Evolutionary conservation across 495 filamentous ascomycete species (phyloP).

Genomic region (Cercophora sp.): DNA sequence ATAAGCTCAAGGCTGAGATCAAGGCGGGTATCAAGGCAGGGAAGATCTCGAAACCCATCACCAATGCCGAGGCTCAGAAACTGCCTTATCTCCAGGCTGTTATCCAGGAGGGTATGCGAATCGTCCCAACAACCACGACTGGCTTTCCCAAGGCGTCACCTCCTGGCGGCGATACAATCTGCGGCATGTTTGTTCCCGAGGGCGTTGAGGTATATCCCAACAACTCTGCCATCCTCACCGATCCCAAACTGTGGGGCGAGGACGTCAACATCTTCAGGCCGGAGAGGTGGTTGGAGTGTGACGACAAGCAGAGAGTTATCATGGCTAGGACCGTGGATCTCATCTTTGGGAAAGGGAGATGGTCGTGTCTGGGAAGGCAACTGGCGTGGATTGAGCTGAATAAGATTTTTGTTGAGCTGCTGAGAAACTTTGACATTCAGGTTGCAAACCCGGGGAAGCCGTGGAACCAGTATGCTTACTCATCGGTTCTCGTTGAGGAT

Average conservation of each 20-base stretch:
- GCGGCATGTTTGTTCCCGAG: conserved; percentile 48
- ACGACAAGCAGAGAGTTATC: conserved; percentile 17
- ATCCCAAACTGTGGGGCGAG: conserved; percentile 28
- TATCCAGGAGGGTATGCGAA: conserved; percentile 48
- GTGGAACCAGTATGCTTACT: too few relatives aligned
- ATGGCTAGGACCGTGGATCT: conserved; percentile 32
- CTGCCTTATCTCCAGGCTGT: conserved; percentile 45
- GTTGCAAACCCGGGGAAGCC: too few relatives aligned
- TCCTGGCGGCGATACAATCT: conserved; percentile 47
- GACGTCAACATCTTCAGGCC: conserved; percentile 47
- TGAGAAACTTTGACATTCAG: too few relatives aligned
- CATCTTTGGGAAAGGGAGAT: conserved; percentile 33
- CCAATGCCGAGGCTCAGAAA: conserved; percentile 35
- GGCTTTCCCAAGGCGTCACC: conserved; percentile 45
- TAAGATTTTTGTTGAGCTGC: conserved; percentile 53
- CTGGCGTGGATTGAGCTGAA: conserved; percentile 42
- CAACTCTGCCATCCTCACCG: conserved; percentile 23
- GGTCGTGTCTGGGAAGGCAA: conserved; percentile 33
- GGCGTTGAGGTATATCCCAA: conserved; percentile 52
- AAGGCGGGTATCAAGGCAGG: conserved; percentile 36
- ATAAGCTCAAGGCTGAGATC: conserved; percentile 56
- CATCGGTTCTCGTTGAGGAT: too few relatives aligned
- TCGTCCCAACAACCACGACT: conserved; percentile 35
- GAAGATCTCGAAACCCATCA: conserved; percentile 35
- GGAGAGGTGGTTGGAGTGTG: conserved; percentile 49